Base-by-base conservation (phyloP, 179 eudicot genomes). In the Corrigiola litoralis region DNA sequence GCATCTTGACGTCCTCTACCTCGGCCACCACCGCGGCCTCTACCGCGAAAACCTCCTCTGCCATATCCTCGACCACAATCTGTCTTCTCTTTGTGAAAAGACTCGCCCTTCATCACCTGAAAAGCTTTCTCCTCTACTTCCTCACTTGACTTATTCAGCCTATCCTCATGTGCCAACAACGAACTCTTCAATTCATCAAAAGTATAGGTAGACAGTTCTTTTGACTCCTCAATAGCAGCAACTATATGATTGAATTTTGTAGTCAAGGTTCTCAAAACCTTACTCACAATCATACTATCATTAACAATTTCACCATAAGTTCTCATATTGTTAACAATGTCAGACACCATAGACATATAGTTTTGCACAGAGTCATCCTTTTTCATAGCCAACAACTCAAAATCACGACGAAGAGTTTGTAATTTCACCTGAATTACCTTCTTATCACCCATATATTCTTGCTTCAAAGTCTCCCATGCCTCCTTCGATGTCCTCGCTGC, bases 41-140 rank as follows among this genome's bases (percentile, higher is more conserved):
- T 61, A 16, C 63, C 44, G n/a, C 38, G 49, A 9, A 36, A 65
- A 16, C 49, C 16, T 3, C 58, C 47, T 64, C 49, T 65, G 2
- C 60, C 44, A 10, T 25, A 6, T 18, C 58, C 69, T 27, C 37
- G 33, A 11, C 44, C 55, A n/a, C 42, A 29, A 2, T 49, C 58
- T 12, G 21, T 20, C 48, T 51, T 65, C 3, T 59, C 40, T 18
- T 42, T 55, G 4, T 6, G 25, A 54, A 45, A 65, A 7, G 60
- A 23, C 60, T 65, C 60, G 1, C 69, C 49, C 48, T 65, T 51
- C 31, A 50, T 51, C 31, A 50, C 61, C 61, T 73, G 66, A 58
- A 72, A 70, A 5, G 69, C 67, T 23, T 61, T 69, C 9, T 70
- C 68, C 42, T 51, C 29, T 4, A 27, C 40, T 45, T 37, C n/a